Evolutionary conservation across 805 yeast species (phyloP), one percentile per base, ranked within the genome.

Genomic region (Dipodascopsis uninucleata): DNA sequence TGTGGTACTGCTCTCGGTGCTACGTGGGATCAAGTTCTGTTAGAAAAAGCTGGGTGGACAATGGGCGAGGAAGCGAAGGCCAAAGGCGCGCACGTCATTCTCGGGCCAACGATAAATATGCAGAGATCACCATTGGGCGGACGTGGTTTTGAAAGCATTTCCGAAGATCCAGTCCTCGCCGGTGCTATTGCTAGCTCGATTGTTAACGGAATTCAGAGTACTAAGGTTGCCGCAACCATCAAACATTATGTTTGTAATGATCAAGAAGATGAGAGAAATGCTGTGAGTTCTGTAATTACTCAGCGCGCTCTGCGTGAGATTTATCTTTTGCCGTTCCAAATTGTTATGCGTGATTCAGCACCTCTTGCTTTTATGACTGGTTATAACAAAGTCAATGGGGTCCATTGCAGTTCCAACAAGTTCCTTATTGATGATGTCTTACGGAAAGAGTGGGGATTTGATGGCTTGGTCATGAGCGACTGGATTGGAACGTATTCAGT

Each of bases 181-280:
- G 78, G 78, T 45, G 43, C 62, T 10, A 68, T 61, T 14, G 72
- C 83, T 28, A 69, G 78, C 12, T 61, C 68, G 10, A 64, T 75
- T 29, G 65, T 78, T 45, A 65, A 69, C 34, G 85, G 85, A 29
- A 71, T 80, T 41, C 85, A 79, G 59, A 31, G 28, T 14, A 61
- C 66, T 37, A 70, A 73, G 36, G 65, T 79, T 32, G 70, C 71
- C 37, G 81, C 83, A 7, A 72, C 79, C 28, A 66, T 79, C 55
- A 80, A 80, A 62, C 85, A 80, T 61, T 80, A 62, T 60, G 81
- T 77, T 17, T 72, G 80, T 58, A 80, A 80, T 50, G 85, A 80
- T 55, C 73, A 71, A 58, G 85, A 80, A 58, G 72, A 77, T 44
- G 75, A 75, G 45, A 64, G 85, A 47, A 65, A 61, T 43, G 62